Percentiles rank a stretch among this genome's conserved stretches.
Evolutionary conservation across 2,329 filamentous ascomycete species (phyloP).

Genomic region (Fusarium compactum): DNA sequence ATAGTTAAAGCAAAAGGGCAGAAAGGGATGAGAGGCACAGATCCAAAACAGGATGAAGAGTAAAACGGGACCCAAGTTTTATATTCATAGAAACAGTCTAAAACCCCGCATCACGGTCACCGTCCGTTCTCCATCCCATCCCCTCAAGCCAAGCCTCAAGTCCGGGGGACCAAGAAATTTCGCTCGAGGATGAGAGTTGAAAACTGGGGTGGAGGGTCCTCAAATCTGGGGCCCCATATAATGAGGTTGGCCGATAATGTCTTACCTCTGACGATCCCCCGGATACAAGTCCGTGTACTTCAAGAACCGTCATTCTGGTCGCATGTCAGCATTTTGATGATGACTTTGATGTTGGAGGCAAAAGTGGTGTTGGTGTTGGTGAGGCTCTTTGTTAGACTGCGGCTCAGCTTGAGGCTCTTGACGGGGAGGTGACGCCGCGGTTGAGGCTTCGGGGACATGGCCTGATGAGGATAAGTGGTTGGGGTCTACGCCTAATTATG

Average conservation of each 20-base stretch:
- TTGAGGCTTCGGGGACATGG: slow-evolving; percentile 1
- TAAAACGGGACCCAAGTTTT: neutral
- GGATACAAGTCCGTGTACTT: neutral
- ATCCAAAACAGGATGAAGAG: neutral
- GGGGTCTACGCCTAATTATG: neutral
- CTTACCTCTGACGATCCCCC: neutral
- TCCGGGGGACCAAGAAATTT: neutral
- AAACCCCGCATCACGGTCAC: neutral
- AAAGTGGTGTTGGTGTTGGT: neutral
- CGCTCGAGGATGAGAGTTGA: neutral
- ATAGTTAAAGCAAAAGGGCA: neutral
- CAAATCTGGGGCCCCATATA: slow-evolving; percentile 8
- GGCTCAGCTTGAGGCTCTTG: slow-evolving; percentile 10
- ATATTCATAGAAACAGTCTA: neutral
- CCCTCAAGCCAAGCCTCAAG: neutral
- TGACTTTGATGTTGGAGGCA: too few species aligned
- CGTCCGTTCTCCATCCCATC: neutral
- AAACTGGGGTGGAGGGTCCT: slow-evolving; percentile 4
- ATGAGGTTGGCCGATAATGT: slow-evolving; percentile 4
- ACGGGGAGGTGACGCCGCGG: neutral
- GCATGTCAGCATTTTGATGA: too few species aligned
- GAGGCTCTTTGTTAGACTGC: slow-evolving; percentile 3
- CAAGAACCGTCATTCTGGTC: neutral
- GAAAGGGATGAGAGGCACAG: neutral
- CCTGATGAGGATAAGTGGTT: slow-evolving; percentile 1